Percentiles rank a stretch among this genome's conserved stretches.
Conservation (phyloP, 345 rosid genomes). For the Crucihimalaya himalaica region DNA sequence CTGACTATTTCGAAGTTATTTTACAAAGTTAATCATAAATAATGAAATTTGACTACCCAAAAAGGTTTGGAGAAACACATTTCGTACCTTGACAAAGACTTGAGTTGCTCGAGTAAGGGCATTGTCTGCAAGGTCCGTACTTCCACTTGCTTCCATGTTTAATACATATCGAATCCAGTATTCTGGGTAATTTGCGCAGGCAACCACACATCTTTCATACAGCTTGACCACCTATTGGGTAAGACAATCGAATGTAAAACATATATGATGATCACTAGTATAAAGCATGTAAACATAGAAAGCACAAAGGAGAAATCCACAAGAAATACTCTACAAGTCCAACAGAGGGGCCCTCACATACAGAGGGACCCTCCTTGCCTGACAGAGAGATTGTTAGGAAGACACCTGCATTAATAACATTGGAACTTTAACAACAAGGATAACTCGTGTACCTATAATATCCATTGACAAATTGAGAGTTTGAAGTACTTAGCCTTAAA, state of each 20-base stretch:
- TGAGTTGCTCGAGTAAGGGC: conserved; percentile 93
- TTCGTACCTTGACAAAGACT: conserved; percentile 90
- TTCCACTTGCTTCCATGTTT: conserved; percentile 80
- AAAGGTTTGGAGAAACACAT: background rate
- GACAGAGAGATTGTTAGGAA: conserved; percentile 94
- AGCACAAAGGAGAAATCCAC: conserved; percentile 73
- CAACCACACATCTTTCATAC: conserved; percentile 93
- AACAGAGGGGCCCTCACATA: conserved; percentile 89
- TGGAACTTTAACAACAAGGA: conserved; percentile 68
- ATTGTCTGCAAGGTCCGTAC: conserved; percentile 82
- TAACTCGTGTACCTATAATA: conserved; percentile 68
- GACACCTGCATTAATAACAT: conserved; percentile 99
- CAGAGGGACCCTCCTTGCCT: conserved; percentile 96
- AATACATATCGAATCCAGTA: conserved; percentile 88
- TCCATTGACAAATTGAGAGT: conserved; percentile 75
- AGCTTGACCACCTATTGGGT: conserved; percentile 78
- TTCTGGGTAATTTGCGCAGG: conserved; percentile 94
- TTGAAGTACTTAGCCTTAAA: conserved; percentile 94
- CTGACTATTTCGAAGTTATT: background rate
- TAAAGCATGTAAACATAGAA: conserved; percentile 46
- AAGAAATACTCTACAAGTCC: conserved; percentile 79
- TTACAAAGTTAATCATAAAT: background rate
- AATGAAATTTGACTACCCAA: background rate
- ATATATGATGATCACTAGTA: background rate
- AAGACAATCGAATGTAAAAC: conserved; percentile 27